Evolutionary conservation across 108 stramenopile genomes (phyloP).

Genomic region (Nitzschia palea): DNA sequence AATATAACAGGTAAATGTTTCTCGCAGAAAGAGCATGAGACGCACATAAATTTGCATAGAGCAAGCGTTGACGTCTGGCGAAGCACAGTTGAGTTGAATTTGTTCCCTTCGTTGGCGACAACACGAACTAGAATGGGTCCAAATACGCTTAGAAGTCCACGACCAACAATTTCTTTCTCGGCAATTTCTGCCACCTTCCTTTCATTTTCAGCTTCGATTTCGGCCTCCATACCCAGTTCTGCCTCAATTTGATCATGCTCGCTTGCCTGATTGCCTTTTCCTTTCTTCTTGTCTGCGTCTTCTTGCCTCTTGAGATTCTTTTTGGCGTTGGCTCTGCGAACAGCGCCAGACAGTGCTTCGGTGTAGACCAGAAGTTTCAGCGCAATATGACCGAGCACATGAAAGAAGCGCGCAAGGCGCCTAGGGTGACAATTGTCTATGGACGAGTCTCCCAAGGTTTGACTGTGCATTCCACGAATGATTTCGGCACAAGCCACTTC

Average conservation of each 20-base stretch:
- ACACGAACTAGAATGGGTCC: slow-evolving; percentile 83
- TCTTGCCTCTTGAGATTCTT: slow-evolving; percentile 82
- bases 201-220: slow-evolving; percentile 87
- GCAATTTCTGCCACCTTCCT: slow-evolving; percentile 79
- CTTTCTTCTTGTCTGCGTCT: slow-evolving; percentile 62
- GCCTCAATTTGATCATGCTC: slow-evolving; percentile 80
- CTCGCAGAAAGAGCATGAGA: slow-evolving; percentile 90
- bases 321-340: slow-evolving; percentile 77
- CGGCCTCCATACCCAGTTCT: slow-evolving; percentile 82
- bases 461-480: slow-evolving; percentile 65
- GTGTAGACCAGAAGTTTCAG: slow-evolving; percentile 92
- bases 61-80: slow-evolving; percentile 85
- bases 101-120: slow-evolving; percentile 80
- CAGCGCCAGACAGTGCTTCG: slow-evolving; percentile 76
- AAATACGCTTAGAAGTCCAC: slow-evolving; percentile 84
- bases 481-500: slow-evolving; percentile 75
- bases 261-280: slow-evolving; percentile 10
- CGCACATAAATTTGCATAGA: slow-evolving; percentile 93
- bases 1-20: slow-evolving; percentile 91
- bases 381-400: slow-evolving; percentile 94
- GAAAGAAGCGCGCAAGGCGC: slow-evolving; percentile 91
- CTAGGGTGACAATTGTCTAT: slow-evolving; percentile 54
- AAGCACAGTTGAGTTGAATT: slow-evolving; percentile 65
- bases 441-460: slow-evolving; percentile 34
- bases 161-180: slow-evolving; percentile 89